Conservation (phyloP, 108 stramenopile species). For the Poteriospumella lacustris region DNA sequence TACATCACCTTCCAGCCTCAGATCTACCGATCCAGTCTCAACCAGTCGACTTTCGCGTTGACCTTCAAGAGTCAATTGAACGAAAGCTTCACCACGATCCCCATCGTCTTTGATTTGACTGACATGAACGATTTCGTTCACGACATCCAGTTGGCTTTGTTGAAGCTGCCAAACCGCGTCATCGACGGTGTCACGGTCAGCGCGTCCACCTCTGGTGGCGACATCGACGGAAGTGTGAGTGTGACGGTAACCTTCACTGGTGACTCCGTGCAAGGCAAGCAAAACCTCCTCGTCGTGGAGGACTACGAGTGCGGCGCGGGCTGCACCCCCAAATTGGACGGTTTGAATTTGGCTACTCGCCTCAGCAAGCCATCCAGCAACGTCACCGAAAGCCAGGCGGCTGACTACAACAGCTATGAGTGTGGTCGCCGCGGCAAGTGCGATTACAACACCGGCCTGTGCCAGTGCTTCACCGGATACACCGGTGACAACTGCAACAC, state of each 20-base stretch:
- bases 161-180: conserved; percentile 25
- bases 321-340: conserved; percentile 16
- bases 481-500: conserved; percentile 41
- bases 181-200: conserved; percentile 13
- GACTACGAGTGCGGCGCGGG: conserved; percentile 12
- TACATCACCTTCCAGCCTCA: no score
- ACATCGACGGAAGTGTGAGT: background rate
- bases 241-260: conserved; percentile 27
- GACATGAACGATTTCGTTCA: conserved; percentile 22
- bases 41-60: conserved; percentile 1
- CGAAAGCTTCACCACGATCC: conserved; percentile 20
- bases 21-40: background rate
- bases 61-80: conserved; percentile 25
- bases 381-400: background rate
- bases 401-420: conserved; percentile 23
- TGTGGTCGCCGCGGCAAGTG: conserved; percentile 55
- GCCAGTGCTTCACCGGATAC: conserved; percentile 66
- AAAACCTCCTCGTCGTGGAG: conserved; percentile 16
- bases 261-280: background rate
- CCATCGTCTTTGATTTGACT: conserved; percentile 6
- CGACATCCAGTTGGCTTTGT: conserved; percentile 4
- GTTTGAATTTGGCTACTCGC: background rate
- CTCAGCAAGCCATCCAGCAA: background rate
- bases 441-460: conserved; percentile 47
- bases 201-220: background rate